A percentile compares a stretch with the other conserved stretches of the same genome.
Conservation (phyloP, 192 early-diverging fungal genomes). For the Entophlyctis luteolus region DNA sequence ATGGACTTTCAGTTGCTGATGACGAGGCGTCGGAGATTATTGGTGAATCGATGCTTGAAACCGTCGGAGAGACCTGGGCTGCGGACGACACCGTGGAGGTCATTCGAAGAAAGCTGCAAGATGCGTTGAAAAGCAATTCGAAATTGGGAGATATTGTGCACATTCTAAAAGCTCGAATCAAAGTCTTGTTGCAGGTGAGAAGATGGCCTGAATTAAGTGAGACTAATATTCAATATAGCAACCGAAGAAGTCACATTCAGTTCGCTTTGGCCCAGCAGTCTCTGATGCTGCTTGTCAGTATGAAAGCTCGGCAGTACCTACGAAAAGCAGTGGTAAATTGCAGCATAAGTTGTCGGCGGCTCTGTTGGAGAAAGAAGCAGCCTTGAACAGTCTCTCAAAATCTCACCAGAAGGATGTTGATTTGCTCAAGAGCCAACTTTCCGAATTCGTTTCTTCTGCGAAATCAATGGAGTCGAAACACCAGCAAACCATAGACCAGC, state of each 20-base stretch:
- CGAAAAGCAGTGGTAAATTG: too few relatives aligned
- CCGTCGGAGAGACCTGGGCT: background rate
- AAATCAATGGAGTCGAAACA: too few relatives aligned
- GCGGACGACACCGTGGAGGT: background rate
- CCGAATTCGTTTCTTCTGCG: too few relatives aligned
- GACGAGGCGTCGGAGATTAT: background rate
- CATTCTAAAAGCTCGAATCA: constrained; percentile 10
- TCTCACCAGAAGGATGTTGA: too few relatives aligned
- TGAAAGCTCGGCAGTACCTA: too few relatives aligned
- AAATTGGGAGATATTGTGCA: constrained; percentile 2
- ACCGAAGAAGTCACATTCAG: background rate
- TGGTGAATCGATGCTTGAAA: background rate
- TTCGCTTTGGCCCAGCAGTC: constrained; percentile 1
- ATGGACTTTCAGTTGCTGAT: background rate
- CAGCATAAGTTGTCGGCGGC: too few relatives aligned
- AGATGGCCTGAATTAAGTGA: background rate
- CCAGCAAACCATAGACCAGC: background rate
- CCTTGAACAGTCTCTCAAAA: too few relatives aligned
- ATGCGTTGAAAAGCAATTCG: background rate
- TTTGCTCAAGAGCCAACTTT: too few relatives aligned
- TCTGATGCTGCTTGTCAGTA: background rate
- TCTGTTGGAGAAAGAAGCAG: too few relatives aligned
- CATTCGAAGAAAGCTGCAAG: background rate
- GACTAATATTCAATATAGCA: background rate
- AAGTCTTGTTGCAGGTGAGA: background rate